A percentile compares a stretch with the other conserved stretches of the same genome.
Evolutionary conservation across 1,139 yeast genomes (phyloP).

Genomic region (Yarrowia galli): DNA sequence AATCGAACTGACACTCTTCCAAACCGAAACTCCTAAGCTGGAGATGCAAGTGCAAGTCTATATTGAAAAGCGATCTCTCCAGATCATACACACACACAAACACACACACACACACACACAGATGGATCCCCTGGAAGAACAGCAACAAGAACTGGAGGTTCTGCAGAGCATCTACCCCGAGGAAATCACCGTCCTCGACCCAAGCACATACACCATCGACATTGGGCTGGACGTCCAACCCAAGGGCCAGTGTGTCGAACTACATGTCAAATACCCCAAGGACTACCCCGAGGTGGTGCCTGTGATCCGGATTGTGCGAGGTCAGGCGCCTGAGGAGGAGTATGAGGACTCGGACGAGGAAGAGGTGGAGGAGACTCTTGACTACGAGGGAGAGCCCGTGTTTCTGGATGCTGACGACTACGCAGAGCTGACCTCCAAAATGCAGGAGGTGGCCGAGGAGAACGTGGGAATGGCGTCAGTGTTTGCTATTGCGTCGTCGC

Average conservation of each 20-base stretch:
- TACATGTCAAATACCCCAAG: conserved; percentile 71
- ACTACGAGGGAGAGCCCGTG: conserved; percentile 35
- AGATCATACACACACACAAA: background rate
- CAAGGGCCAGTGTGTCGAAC: conserved; percentile 55
- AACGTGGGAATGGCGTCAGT: conserved; percentile 87
- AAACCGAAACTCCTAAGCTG: conserved; percentile 15
- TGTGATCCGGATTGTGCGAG: conserved; percentile 55
- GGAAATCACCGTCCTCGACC: conserved; percentile 60
- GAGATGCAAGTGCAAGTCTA: conserved; percentile 8
- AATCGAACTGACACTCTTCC: conserved; percentile 16
- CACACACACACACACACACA: background rate
- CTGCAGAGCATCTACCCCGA: conserved; percentile 92
- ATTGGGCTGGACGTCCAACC: conserved; percentile 65
- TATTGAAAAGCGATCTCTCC: background rate
- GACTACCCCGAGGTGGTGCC: conserved; percentile 78
- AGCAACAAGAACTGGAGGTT: conserved; percentile 56
- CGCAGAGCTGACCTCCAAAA: conserved; percentile 58
- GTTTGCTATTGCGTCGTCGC: conserved; percentile 74
- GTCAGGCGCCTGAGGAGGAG: conserved; percentile 55
- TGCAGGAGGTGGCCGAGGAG: conserved; percentile 62
- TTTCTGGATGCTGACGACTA: conserved; percentile 43
- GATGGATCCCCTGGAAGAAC: conserved; percentile 59
- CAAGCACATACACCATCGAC: conserved; percentile 50
- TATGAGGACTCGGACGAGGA: conserved; percentile 54
- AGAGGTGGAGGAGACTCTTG: conserved; percentile 40